These are phyloP conservation scores for Collybiopsis confluens DNA, from an alignment of 768 basidiomycete species.

Conservation along the genomic window DNA sequence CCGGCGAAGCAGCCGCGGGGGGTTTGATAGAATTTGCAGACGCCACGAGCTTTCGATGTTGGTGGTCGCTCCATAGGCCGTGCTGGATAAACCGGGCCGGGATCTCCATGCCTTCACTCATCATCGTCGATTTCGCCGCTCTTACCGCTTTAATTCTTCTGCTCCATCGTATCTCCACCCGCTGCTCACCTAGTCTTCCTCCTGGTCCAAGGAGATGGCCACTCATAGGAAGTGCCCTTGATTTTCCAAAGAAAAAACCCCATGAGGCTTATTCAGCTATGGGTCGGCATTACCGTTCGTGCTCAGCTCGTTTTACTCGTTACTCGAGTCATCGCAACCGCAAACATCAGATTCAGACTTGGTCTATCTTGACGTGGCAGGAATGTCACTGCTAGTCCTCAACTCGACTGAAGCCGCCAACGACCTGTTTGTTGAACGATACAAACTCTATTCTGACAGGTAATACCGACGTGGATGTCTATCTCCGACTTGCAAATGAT, in stretches of 20 bases:
- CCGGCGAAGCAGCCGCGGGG: slow-evolving; percentile 68
- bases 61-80: slow-evolving; percentile 54
- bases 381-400: slow-evolving; percentile 12
- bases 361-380: slow-evolving; percentile 10
- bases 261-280: background rate
- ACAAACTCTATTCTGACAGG: slow-evolving; percentile 14
- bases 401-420: slow-evolving; percentile 13
- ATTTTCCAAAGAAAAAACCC: background rate
- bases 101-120: too few relatives aligned
- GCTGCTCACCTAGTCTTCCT: too few relatives aligned
- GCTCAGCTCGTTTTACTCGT: background rate
- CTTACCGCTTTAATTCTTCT: too few relatives aligned
- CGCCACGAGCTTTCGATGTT: slow-evolving; percentile 68
- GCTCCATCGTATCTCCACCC: too few relatives aligned
- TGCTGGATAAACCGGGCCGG: too few relatives aligned
- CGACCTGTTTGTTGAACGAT: slow-evolving; percentile 12
- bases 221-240: background rate
- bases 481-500: background rate
- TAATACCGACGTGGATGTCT: background rate
- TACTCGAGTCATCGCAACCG: too few relatives aligned
- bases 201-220: background rate
- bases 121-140: too few relatives aligned
- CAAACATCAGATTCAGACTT: slow-evolving; percentile 7
- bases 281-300: background rate
- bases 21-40: slow-evolving; percentile 64